Evolutionary conservation across 345 rosid genomes (phyloP).

Genomic region (Euclidium syriacum): DNA sequence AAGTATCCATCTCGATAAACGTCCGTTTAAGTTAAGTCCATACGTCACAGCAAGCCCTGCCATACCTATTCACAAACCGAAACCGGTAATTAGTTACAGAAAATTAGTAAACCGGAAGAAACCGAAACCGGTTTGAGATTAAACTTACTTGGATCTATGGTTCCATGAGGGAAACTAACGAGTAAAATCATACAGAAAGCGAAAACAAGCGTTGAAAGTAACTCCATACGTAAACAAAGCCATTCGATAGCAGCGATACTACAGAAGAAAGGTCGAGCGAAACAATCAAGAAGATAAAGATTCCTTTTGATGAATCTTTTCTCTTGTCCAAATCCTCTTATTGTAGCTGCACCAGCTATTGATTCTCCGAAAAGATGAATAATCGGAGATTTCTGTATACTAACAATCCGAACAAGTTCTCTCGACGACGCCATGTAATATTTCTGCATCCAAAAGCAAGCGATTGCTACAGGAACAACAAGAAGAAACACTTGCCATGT

Average conservation of each 20-base stretch:
- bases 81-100: no score
- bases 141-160: constrained; percentile 97
- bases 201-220: constrained; percentile 90
- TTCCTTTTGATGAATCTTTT: constrained; percentile 97
- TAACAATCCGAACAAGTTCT: constrained; percentile 96
- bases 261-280: constrained; percentile 96
- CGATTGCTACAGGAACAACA: constrained; percentile 91
- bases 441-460: constrained; percentile 99
- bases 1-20: constrained; percentile 96
- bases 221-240: constrained; percentile 99
- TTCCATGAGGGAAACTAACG: constrained; percentile 94
- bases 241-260: constrained; percentile 98
- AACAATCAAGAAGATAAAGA: constrained; percentile 97
- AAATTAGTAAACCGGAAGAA: no score
- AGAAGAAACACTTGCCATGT: constrained; percentile 99
- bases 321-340: constrained; percentile 98
- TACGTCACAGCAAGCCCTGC: constrained; percentile 99
- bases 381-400: constrained; percentile 98
- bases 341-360: constrained; percentile 98
- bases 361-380: constrained; percentile 98
- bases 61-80: constrained; percentile 70
- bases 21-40: constrained; percentile 96
- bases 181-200: constrained; percentile 98
- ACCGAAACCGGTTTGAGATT: no score
- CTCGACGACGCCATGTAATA: constrained; percentile 99